Conservation (phyloP, 176 grass and related monocot genomes). For the Neostapfia colusana region DNA sequence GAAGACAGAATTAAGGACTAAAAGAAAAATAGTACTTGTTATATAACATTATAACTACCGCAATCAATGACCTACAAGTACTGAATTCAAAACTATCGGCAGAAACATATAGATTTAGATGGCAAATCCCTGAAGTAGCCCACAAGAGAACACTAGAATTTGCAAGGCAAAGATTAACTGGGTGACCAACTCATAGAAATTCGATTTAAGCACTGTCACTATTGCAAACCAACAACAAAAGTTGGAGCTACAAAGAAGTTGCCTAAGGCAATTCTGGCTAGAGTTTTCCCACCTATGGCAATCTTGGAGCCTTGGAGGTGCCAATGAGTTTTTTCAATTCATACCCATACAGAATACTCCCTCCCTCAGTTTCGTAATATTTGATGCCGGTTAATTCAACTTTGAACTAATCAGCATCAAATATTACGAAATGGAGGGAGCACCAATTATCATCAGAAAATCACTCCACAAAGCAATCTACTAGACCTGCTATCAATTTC, state of each 20-base stretch:
- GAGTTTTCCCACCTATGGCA: not conserved
- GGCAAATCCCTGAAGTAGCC: not conserved
- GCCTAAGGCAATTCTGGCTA: not conserved
- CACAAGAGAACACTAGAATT: not conserved
- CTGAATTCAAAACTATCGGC: not conserved
- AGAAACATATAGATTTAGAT: not conserved
- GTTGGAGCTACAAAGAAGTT: not conserved
- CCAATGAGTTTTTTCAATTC: not conserved
- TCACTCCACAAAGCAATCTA: slow-evolving; percentile 15
- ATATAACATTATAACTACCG: not conserved
- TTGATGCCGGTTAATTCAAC: too few relatives aligned
- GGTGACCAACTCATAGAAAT: not conserved
- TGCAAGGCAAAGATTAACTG: not conserved
- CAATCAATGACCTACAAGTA: not conserved
- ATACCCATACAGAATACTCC: not conserved
- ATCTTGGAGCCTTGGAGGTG: not conserved
- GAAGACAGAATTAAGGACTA: not conserved
- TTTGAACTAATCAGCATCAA: too few relatives aligned
- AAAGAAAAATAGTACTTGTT: not conserved
- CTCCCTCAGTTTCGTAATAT: too few relatives aligned
- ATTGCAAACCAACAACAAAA: not conserved
- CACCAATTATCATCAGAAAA: slow-evolving; percentile 1
- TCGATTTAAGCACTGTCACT: not conserved
- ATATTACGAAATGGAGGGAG: too few relatives aligned
- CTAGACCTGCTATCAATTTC: slow-evolving; percentile 22